Percentiles rank a stretch among this genome's conserved stretches.
These are phyloP conservation scores for Cucurbitaria berberidis DNA, from an alignment of 2,329 filamentous ascomycete genomes.

Conservation along the genomic window DNA sequence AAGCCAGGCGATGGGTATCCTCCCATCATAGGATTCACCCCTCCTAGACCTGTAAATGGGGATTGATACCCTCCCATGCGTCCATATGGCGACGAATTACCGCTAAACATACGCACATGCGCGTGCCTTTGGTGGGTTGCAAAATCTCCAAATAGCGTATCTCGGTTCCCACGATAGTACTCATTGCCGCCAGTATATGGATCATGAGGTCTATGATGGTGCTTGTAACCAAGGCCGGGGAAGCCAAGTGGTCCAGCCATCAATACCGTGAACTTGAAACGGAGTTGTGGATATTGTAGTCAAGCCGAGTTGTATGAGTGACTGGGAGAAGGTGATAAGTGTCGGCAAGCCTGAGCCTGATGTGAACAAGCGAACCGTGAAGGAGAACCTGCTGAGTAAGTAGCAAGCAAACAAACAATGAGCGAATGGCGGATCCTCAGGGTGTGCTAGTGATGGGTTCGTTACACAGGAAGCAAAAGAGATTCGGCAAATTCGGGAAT, in stretches of 20 bases:
- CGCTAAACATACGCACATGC: background rate
- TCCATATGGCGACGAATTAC: background rate
- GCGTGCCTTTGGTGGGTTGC: background rate
- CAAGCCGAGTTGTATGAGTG: too few relatives aligned
- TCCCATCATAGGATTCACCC: conserved; percentile 6
- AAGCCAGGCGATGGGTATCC: background rate
- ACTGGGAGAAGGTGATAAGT: too few relatives aligned
- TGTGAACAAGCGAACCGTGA: background rate
- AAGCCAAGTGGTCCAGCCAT: conserved; percentile 1
- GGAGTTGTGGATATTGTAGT: too few relatives aligned
- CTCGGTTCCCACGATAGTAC: background rate
- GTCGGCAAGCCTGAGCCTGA: background rate
- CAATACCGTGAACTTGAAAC: background rate
- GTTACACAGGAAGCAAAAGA: conserved; percentile 2
- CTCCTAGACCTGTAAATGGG: background rate
- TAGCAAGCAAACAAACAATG: background rate
- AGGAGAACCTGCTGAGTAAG: background rate
- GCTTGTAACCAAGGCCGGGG: background rate
- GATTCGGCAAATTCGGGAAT: background rate
- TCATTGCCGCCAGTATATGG: background rate
- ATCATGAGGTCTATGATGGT: background rate
- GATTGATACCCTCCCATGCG: conserved; percentile 2
- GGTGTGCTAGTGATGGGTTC: background rate
- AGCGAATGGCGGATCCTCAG: background rate
- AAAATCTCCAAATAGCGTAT: background rate